Evolutionary conservation across 192 early-diverging fungal species (phyloP).

Genomic region (Podila verticillata): DNA sequence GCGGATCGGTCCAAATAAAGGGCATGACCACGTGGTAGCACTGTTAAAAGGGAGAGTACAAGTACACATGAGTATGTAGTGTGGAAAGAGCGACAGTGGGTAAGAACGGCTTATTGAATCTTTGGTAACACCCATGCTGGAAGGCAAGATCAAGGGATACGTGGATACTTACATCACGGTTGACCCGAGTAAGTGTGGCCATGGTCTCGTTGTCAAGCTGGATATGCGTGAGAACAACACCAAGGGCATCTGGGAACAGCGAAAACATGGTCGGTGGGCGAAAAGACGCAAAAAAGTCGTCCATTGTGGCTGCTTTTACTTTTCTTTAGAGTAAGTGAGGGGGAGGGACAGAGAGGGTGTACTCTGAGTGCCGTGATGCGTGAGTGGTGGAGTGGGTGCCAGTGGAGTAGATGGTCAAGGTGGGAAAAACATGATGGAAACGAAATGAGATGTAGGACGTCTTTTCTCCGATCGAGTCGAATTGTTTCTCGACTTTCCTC

Average conservation of each 20-base stretch:
- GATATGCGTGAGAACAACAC: constrained; percentile 10
- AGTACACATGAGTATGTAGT: too few relatives aligned
- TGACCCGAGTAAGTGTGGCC: constrained; percentile 26
- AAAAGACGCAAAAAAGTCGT: constrained; percentile 15
- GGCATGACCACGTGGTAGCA: constrained; percentile 29
- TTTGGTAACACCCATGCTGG: not conserved
- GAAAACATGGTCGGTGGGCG: constrained; percentile 28
- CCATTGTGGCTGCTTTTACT: not conserved
- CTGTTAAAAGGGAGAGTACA: constrained; percentile 5
- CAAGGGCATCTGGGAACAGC: constrained; percentile 42
- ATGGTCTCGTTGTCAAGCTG: constrained; percentile 22
- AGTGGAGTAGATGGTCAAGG: not conserved
- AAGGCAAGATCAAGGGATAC: not conserved
- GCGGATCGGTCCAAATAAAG: constrained; percentile 18
- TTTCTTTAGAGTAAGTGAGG: not conserved
- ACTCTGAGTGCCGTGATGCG: too few relatives aligned
- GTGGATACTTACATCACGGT: constrained; percentile 42
- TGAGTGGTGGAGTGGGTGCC: not conserved
- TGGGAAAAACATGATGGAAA: not conserved
- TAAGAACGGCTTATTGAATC: not conserved
- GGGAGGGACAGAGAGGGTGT: not conserved
- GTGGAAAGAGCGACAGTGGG: not conserved
- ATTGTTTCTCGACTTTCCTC: too few relatives aligned
- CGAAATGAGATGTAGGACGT: too few relatives aligned
- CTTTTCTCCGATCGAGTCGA: too few relatives aligned